A percentile compares a stretch with the other conserved stretches of the same genome.
Evolutionary conservation across 345 rosid species (phyloP).

Genomic region (Populus ilicifolia): DNA sequence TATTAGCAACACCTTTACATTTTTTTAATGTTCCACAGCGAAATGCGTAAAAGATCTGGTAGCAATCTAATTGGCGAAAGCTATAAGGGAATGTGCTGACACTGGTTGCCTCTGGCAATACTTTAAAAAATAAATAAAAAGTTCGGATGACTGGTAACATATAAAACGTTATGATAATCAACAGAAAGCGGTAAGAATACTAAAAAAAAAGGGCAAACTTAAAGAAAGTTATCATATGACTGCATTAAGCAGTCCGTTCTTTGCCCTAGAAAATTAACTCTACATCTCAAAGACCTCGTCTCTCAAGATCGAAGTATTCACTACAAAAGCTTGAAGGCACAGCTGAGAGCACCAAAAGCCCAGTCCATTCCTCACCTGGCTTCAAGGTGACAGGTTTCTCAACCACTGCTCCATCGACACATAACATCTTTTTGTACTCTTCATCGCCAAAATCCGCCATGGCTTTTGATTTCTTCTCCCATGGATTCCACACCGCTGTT

Average conservation of each 20-base stretch:
- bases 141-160: too few relatives aligned
- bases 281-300: constrained; percentile 1
- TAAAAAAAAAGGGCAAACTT: not conserved
- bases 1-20: too few relatives aligned
- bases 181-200: too few relatives aligned
- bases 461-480: constrained; percentile 29
- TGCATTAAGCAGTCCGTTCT: not conserved
- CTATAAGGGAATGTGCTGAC: too few relatives aligned
- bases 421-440: constrained; percentile 23
- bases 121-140: too few relatives aligned
- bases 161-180: too few relatives aligned
- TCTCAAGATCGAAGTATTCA: constrained; percentile 18
- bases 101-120: too few relatives aligned
- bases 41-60: too few relatives aligned
- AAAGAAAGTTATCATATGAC: not conserved
- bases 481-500: constrained; percentile 30
- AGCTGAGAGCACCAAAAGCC: constrained; percentile 21
- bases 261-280: not conserved
- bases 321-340: constrained; percentile 30
- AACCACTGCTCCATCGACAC: constrained; percentile 18
- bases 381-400: constrained; percentile 25
- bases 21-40: too few relatives aligned
- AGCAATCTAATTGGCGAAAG: too few relatives aligned
- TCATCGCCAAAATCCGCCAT: constrained; percentile 24
- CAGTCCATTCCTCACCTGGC: constrained; percentile 29